A percentile compares a stretch with the other conserved stretches of the same genome.
Evolutionary conservation across 768 basidiomycete genomes (phyloP).

Genomic region (Favolaschia claudopus): DNA sequence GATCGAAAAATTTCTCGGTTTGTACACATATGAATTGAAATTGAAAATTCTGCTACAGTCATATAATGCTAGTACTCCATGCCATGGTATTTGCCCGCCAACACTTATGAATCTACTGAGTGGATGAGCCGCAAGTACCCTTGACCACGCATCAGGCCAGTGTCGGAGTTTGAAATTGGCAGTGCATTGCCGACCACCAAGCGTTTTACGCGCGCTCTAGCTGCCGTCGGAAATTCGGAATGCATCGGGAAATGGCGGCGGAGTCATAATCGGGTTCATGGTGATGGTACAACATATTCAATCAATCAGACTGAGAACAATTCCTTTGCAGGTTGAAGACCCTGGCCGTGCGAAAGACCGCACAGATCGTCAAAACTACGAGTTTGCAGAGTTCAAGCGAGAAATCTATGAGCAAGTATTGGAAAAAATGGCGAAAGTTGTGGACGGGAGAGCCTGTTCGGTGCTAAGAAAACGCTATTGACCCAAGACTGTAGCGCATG

Average conservation of each 20-base stretch:
- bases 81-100: too few species aligned
- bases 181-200: too few species aligned
- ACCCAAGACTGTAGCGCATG: too few species aligned
- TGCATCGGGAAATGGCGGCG: constrained; percentile 42
- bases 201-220: constrained; percentile 34
- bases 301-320: constrained; percentile 18
- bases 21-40: too few species aligned
- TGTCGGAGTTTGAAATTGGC: too few species aligned
- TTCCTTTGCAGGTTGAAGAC: constrained; percentile 22
- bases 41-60: too few species aligned
- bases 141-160: too few species aligned
- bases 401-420: constrained; percentile 39
- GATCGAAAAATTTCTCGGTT: too few species aligned
- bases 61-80: too few species aligned
- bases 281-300: constrained; percentile 29
- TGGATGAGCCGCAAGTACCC: too few species aligned
- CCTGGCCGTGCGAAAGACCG: constrained; percentile 31
- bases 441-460: constrained; percentile 28
- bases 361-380: constrained; percentile 21
- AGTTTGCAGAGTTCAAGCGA: constrained; percentile 37
- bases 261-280: constrained; percentile 37
- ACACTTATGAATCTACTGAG: too few species aligned
- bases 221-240: constrained; percentile 38
- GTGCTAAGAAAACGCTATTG: constrained; percentile 36
- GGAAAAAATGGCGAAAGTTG: constrained; percentile 29